phyloP scores from a whole-genome alignment of 2,329 filamentous ascomycete genomes.

The Apiospora aurea region DNA sequence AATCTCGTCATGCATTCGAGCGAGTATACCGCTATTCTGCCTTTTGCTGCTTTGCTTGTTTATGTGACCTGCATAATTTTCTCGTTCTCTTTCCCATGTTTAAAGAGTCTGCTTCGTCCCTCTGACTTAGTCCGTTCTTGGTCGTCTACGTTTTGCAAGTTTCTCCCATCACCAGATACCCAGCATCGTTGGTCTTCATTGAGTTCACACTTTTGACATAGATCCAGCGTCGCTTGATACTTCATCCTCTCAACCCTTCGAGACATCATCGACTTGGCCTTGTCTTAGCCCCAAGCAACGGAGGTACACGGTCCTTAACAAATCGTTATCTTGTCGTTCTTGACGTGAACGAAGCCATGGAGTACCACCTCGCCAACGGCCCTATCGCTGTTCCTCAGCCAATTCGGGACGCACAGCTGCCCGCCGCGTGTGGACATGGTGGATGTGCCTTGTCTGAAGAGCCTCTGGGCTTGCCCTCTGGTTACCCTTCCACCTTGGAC shows the following conservation, averaged over 20 bases:
- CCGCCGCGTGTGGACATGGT: neutral
- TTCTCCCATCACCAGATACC: neutral
- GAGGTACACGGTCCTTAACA: neutral
- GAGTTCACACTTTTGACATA: neutral
- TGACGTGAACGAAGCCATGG: constrained; percentile 13
- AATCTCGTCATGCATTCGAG: too few species aligned
- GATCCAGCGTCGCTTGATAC: neutral
- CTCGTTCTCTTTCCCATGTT: neutral
- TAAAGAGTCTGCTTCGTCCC: neutral
- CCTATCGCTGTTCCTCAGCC: neutral
- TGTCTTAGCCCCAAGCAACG: neutral
- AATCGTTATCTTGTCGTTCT: neutral
- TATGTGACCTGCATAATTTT: constrained; percentile 23
- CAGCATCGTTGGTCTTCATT: neutral
- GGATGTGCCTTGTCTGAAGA: constrained; percentile 38
- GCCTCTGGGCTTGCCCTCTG: constrained; percentile 52
- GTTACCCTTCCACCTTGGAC: constrained; percentile 54
- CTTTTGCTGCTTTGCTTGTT: constrained; percentile 25
- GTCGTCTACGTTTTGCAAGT: neutral
- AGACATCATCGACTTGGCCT: neutral
- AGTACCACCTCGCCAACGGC: constrained; percentile 12
- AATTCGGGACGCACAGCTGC: neutral
- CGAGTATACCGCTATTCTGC: constrained; percentile 5
- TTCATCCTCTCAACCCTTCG: neutral
- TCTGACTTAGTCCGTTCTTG: neutral